Base-by-base conservation (phyloP, 2,329 filamentous ascomycete genomes). In the Gnomoniopsis sp. region DNA sequence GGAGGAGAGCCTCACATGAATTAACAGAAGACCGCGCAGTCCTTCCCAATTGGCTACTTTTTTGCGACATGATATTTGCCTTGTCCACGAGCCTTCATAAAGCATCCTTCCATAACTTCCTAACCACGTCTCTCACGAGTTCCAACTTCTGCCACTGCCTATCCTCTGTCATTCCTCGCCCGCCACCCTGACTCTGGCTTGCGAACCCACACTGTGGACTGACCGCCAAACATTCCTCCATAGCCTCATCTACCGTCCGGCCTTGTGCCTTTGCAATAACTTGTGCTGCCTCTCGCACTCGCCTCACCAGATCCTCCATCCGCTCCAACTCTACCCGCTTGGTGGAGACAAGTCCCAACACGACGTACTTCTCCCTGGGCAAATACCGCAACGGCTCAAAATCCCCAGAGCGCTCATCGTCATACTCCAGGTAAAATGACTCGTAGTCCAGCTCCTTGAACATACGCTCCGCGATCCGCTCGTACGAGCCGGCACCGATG, bases 201-300 rank as follows among this genome's bases (percentile, higher is more conserved):
- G 59, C 48, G 21, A 71, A 71, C 1, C 81, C 81, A 63, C 81
- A 83, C 69, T 86, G 82, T 1, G 83, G 82, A 64, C 79, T 83
- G 11, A 85, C 76, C 36, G 80, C 80, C 53, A 87, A 72, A 65
- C 80, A 79, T 19, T 67, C 68, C 63, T 82, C 74, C 33, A 87
- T 69, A 0, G 84, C 84, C 63, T 86, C 77, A 61, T 84, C 73
- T 17, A 75, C 70, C 6, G 74, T 77, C 63, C 84, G 73, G 6
- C 77, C 77, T 58, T 79, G 82, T 0, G 83, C 84, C 63, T 81
- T 74, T 0, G 84, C 82, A 55, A 87, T 80, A 67, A 83, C 81
- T 44, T 79, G 76, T 2, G 84, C 84, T 2, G 79, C 79, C 21
- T 75, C 69, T 23, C 71, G 65, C 4, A 81, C 74, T 6, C 73